Percentiles rank a stretch among this genome's conserved stretches.
Conservation (phyloP, 805 yeast species). For the Torulaspora franciscae region DNA sequence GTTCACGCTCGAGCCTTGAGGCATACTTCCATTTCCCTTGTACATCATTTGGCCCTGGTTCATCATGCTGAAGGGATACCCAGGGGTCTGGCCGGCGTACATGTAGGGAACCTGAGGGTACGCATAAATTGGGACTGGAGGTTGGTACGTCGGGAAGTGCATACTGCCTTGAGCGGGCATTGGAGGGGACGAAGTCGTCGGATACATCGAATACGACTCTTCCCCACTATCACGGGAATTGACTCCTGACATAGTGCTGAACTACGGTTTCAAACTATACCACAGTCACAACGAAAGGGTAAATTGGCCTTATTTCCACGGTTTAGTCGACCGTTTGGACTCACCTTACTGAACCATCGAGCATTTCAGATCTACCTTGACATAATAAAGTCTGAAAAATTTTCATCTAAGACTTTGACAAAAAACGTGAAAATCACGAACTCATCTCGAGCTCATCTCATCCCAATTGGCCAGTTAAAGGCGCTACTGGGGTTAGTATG, state of each 20-base stretch:
- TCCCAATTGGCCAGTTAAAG: no score
- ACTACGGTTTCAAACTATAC: not conserved
- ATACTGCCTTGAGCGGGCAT: conserved; percentile 30
- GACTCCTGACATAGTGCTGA: conserved; percentile 13
- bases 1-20: conserved; percentile 14
- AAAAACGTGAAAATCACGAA: not conserved
- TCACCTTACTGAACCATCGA: not conserved
- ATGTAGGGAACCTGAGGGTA: conserved; percentile 30
- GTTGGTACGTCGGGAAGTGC: conserved; percentile 30
- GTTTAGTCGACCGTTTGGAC: not conserved
- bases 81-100: conserved; percentile 28
- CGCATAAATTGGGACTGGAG: conserved; percentile 30
- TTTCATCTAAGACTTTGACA: not conserved
- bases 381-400: not conserved
- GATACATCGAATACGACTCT: conserved; percentile 36
- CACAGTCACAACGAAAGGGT: not conserved
- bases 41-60: conserved; percentile 30
- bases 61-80: conserved; percentile 29
- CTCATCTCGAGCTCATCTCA: no score
- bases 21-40: conserved; percentile 17
- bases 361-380: not conserved
- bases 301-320: not conserved
- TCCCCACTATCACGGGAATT: conserved; percentile 21
- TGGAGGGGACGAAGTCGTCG: conserved; percentile 33
- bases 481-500: no score